These are phyloP conservation scores for Oidiodendron maius DNA, from an alignment of 495 filamentous ascomycete genomes.

Conservation along the genomic window DNA sequence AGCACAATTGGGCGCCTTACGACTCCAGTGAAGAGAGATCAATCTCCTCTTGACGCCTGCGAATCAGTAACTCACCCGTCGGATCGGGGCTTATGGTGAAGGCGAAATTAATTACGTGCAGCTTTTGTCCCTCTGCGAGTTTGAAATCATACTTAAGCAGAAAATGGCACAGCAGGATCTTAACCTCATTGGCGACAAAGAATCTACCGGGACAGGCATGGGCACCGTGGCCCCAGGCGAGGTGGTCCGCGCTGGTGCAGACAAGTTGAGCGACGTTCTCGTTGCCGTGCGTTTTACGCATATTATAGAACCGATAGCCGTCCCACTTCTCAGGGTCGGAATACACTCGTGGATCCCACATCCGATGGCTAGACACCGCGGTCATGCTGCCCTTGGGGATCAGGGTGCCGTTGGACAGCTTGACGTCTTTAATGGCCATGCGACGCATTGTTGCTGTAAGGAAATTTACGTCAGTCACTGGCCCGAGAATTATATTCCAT, in stretches of 20 bases:
- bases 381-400: conserved; percentile 42
- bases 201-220: conserved; percentile 55
- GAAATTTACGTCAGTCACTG: conserved; percentile 35
- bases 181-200: conserved; percentile 46
- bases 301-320: conserved; percentile 42
- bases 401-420: conserved; percentile 41
- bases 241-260: conserved; percentile 24
- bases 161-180: conserved; percentile 45
- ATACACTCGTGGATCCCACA: conserved; percentile 37
- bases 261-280: conserved; percentile 35
- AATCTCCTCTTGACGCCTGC: background rate
- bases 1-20: too few relatives aligned
- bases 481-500: background rate
- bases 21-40: too few relatives aligned
- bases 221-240: conserved; percentile 40
- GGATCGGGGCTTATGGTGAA: background rate
- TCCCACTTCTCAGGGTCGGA: conserved; percentile 41
- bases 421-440: conserved; percentile 26
- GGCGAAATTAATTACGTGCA: background rate
- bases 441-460: too few relatives aligned
- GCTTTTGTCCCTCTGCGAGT: conserved; percentile 6
- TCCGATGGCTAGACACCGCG: conserved; percentile 26
- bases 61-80: background rate
- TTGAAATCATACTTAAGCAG: conserved; percentile 49
- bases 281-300: conserved; percentile 32